Conservation (phyloP, 2,329 filamentous ascomycete species). For the Teratosphaeria epicoccoides region DNA sequence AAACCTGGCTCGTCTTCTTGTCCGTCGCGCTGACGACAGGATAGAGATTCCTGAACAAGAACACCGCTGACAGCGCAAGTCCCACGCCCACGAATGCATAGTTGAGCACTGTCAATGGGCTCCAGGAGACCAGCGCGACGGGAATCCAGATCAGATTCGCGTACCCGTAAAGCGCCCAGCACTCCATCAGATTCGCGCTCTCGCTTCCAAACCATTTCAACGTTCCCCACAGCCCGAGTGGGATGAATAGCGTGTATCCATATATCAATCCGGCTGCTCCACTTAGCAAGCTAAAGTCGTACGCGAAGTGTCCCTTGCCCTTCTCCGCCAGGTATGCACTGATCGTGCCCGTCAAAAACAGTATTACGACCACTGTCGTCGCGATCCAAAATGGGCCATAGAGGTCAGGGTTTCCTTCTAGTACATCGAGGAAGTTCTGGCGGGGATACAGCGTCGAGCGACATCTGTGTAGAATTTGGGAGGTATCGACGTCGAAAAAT, state of each 20-base stretch:
- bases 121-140: conserved; percentile 86
- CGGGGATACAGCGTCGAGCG: conserved; percentile 81
- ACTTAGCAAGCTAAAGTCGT: conserved; percentile 82
- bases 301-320: conserved; percentile 63
- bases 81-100: conserved; percentile 86
- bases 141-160: conserved; percentile 95
- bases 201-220: conserved; percentile 94
- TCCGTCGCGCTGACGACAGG: conserved; percentile 90
- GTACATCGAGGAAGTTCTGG: conserved; percentile 89
- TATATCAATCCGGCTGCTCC: conserved; percentile 89
- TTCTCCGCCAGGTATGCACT: conserved; percentile 71
- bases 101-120: conserved; percentile 73
- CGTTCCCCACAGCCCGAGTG: conserved; percentile 73
- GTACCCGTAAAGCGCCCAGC: conserved; percentile 92
- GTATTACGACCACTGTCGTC: conserved; percentile 87
- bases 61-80: conserved; percentile 70
- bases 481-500: conserved; percentile 97
- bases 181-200: conserved; percentile 85
- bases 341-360: conserved; percentile 92
- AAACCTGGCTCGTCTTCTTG: conserved; percentile 75
- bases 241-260: conserved; percentile 79
- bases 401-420: conserved; percentile 92
- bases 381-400: conserved; percentile 99
- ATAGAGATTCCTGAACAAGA: conserved; percentile 69
- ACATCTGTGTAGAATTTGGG: conserved; percentile 76